Conservation (phyloP, 1,284 basidiomycete species). For the Pascua guehoae region DNA sequence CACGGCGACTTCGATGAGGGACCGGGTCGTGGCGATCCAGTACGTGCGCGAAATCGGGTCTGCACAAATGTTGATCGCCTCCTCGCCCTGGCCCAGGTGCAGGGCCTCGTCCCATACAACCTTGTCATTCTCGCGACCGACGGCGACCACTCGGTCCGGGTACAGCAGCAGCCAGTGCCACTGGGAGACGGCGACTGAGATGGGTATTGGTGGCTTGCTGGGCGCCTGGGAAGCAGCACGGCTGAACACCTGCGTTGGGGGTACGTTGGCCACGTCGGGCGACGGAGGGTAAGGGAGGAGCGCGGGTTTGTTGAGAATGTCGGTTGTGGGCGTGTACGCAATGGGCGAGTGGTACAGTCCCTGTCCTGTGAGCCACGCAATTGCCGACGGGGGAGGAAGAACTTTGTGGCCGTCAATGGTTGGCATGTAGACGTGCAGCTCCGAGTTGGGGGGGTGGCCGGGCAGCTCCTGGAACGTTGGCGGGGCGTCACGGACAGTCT, state of each 20-base stretch:
- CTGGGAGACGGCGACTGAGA: slow-evolving; percentile 80
- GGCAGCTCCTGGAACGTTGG: slow-evolving; percentile 85
- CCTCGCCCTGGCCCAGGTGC: slow-evolving; percentile 65
- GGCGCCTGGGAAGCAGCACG: slow-evolving; percentile 14
- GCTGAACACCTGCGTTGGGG: slow-evolving; percentile 60
- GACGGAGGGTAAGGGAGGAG: slow-evolving; percentile 59
- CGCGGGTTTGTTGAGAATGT: slow-evolving; percentile 35
- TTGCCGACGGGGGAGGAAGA: slow-evolving; percentile 54
- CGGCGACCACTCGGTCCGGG: slow-evolving; percentile 68
- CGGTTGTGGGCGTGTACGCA: slow-evolving; percentile 27
- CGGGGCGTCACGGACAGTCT: slow-evolving; percentile 64
- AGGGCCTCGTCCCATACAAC: slow-evolving; percentile 78
- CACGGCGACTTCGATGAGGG: slow-evolving; percentile 83
- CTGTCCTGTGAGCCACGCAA: slow-evolving; percentile 89
- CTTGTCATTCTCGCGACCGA: slow-evolving; percentile 77
- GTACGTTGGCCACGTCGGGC: slow-evolving; percentile 49
- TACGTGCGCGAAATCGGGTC: slow-evolving; percentile 86
- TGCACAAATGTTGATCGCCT: slow-evolving; percentile 66
- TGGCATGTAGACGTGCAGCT: slow-evolving; percentile 69
- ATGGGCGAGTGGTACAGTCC: slow-evolving; percentile 76
- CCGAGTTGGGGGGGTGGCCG: slow-evolving; percentile 66
- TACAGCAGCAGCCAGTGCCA: slow-evolving; percentile 91
- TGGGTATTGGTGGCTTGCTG: slow-evolving; percentile 53
- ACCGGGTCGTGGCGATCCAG: slow-evolving; percentile 89
- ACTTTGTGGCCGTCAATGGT: slow-evolving; percentile 62